phyloP scores from a whole-genome alignment of 306 rosid species.

The Senna tora region DNA sequence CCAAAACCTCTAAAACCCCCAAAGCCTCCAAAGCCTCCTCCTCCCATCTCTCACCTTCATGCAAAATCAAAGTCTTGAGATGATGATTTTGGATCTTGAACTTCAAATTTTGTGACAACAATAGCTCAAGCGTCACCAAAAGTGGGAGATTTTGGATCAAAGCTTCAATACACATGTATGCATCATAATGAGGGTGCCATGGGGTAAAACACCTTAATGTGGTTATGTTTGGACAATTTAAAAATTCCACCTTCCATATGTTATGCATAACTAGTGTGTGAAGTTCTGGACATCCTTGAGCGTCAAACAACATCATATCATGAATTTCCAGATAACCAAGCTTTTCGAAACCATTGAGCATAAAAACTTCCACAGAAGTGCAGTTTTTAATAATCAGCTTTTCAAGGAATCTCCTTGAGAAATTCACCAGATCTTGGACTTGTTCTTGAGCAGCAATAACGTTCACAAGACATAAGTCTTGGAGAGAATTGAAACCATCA shows the following conservation, averaged over 20 bases:
- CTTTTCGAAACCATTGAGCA: neutral
- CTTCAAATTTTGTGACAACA: neutral
- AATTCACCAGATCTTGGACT: neutral
- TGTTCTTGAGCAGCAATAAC: neutral
- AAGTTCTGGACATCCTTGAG: neutral
- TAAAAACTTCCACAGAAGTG: neutral
- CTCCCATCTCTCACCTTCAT: neutral
- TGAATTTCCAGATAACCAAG: neutral
- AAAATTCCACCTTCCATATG: neutral
- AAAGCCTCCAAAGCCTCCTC: too few relatives aligned
- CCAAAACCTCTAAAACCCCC: too few relatives aligned
- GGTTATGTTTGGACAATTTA: neutral
- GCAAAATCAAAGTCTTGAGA: slow-evolving; percentile 4
- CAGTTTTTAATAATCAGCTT: neutral
- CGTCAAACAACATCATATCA: neutral
- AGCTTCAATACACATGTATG: neutral
- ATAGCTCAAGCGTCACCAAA: neutral
- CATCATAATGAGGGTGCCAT: too few relatives aligned
- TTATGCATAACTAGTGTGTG: neutral
- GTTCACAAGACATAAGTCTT: neutral
- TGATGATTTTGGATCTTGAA: neutral
- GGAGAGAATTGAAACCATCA: neutral
- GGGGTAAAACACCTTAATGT: neutral
- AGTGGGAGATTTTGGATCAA: neutral
- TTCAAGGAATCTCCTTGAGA: neutral